Percentiles rank a stretch among this genome's conserved stretches.
Evolutionary conservation across 768 basidiomycete species (phyloP).

Genomic region (Suillus subluteus): DNA sequence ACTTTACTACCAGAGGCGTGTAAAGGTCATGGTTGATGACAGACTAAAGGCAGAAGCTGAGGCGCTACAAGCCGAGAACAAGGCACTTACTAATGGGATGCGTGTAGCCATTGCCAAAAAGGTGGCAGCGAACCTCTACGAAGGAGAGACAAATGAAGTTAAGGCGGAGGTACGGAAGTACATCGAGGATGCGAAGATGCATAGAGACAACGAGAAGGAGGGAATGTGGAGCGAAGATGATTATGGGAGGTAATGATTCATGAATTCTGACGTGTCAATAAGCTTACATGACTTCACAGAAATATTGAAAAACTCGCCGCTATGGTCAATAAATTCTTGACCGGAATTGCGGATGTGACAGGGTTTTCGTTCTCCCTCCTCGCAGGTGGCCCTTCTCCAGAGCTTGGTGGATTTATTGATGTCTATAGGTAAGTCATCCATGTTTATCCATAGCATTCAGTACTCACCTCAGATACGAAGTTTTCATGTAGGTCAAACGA

Average conservation of each 20-base stretch:
- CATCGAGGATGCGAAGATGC: not conserved
- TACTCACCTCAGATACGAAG: not conserved
- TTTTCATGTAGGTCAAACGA: not conserved
- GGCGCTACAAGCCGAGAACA: not conserved
- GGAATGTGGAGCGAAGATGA: not conserved
- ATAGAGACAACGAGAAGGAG: not conserved
- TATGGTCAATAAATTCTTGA: slow-evolving; percentile 1
- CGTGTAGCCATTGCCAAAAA: slow-evolving; percentile 2
- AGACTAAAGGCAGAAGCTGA: not conserved
- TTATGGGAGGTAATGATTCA: slow-evolving; percentile 3
- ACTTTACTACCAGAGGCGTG: slow-evolving; percentile 3
- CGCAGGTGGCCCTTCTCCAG: not conserved
- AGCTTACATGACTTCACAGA: not conserved
- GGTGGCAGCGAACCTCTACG: not conserved
- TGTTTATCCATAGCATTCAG: not conserved
- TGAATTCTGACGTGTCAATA: not conserved
- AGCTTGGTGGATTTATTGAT: slow-evolving; percentile 2
- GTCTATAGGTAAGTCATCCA: slow-evolving; percentile 4
- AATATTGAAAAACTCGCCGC: not conserved
- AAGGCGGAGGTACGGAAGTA: slow-evolving; percentile 4
- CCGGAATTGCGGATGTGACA: not conserved
- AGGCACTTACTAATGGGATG: not conserved
- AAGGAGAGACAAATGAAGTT: slow-evolving; percentile 2
- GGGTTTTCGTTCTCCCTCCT: not conserved
- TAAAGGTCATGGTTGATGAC: not conserved